phyloP scores from a whole-genome alignment of 1,284 basidiomycete species.

The Neotropicomus parvogracilis region DNA sequence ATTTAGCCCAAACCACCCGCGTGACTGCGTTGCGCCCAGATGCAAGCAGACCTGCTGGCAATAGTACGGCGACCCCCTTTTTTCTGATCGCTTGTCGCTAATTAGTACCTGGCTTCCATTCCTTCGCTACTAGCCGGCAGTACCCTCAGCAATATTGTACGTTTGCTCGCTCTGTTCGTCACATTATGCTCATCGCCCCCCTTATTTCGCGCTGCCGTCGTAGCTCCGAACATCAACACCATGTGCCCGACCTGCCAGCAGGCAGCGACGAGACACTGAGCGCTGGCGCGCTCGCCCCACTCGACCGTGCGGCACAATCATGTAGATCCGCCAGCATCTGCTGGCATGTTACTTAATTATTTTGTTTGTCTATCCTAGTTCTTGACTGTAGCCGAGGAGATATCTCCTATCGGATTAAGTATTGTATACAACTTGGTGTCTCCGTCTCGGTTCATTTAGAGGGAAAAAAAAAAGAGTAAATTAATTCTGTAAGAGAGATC shows the following conservation, averaged over 20 bases:
- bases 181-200: background rate
- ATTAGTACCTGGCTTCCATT: conserved; percentile 11
- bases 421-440: conserved; percentile 19
- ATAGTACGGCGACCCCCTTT: conserved; percentile 35
- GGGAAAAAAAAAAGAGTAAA: conserved; percentile 12
- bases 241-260: conserved; percentile 39
- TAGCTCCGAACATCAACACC: conserved; percentile 41
- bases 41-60: conserved; percentile 48
- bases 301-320: conserved; percentile 2
- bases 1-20: conserved; percentile 47
- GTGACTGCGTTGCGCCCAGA: conserved; percentile 35
- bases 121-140: conserved; percentile 31
- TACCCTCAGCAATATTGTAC: conserved; percentile 46
- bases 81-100: conserved; percentile 16
- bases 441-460: conserved; percentile 8
- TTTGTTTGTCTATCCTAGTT: conserved; percentile 22
- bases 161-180: conserved; percentile 8
- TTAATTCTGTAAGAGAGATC: no score
- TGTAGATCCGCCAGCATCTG: conserved; percentile 10
- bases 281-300: background rate
- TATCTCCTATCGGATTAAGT: conserved; percentile 16
- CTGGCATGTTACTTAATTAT: conserved; percentile 24
- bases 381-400: conserved; percentile 30
- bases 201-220: no score
- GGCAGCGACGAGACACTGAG: conserved; percentile 30